These are phyloP conservation scores for Styphnolobium japonicum DNA, from an alignment of 306 rosid genomes.

Conservation along the genomic window DNA sequence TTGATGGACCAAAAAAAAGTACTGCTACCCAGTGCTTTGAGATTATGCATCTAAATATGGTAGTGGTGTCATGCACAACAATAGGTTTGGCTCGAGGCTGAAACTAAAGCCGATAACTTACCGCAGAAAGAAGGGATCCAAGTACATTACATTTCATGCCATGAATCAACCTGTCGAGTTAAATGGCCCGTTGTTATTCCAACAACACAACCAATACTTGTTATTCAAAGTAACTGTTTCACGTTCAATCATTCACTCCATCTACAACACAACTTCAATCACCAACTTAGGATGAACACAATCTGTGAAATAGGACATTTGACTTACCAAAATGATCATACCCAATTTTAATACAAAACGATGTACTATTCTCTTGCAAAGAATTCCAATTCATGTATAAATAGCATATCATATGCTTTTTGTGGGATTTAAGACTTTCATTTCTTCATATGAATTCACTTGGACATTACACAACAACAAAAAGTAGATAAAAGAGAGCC, in stretches of 20 bases:
- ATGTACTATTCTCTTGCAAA: not conserved
- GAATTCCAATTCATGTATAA: not conserved
- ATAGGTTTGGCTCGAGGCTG: not conserved
- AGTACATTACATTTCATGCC: not conserved
- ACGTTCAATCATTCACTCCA: not conserved
- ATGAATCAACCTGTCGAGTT: not conserved
- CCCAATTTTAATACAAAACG: not conserved
- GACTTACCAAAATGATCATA: not conserved
- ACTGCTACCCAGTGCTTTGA: not conserved
- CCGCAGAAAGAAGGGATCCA: too few species aligned
- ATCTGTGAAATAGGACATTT: not conserved
- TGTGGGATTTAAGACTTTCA: constrained; percentile 3
- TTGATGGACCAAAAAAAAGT: not conserved
- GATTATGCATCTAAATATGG: not conserved
- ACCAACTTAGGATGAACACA: not conserved
- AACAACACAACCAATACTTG: not conserved
- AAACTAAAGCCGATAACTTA: not conserved
- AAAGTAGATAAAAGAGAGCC: not conserved
- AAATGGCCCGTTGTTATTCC: not conserved
- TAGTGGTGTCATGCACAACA: not conserved
- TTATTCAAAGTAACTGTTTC: not conserved
- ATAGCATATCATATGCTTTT: constrained; percentile 9
- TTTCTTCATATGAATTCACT: constrained; percentile 26
- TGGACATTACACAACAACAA: constrained; percentile 29
- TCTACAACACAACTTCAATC: not conserved